Percentiles rank a stretch among this genome's conserved stretches.
Evolutionary conservation across 306 rosid species (phyloP).

Genomic region (Prinsepia uniflora): DNA sequence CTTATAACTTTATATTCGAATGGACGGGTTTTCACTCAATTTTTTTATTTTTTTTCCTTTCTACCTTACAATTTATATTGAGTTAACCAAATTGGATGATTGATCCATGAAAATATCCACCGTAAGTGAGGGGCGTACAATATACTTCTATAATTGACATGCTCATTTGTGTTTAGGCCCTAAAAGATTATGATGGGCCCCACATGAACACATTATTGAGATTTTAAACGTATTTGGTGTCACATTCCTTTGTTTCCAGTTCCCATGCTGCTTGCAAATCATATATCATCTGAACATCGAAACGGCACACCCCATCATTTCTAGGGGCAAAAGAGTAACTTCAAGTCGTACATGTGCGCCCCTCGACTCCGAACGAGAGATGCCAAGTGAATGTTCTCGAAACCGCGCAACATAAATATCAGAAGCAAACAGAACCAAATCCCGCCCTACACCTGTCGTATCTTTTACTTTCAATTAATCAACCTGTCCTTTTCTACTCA

Average conservation of each 20-base stretch:
- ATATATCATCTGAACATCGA: background rate
- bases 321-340: constrained; percentile 4
- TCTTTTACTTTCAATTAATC: background rate
- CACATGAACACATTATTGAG: background rate
- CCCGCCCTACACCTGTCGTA: constrained; percentile 29
- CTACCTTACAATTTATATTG: no score
- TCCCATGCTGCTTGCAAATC: no score
- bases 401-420: background rate
- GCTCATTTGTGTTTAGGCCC: no score
- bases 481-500: background rate
- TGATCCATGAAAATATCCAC: no score
- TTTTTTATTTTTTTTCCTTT: no score
- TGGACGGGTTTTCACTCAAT: no score
- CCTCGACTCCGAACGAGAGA: background rate
- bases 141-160: no score
- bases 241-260: background rate
- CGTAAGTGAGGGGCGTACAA: no score
- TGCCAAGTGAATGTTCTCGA: constrained; percentile 30
- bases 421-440: constrained; percentile 1
- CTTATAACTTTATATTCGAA: no score
- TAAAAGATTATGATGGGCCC: background rate
- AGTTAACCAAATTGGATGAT: no score
- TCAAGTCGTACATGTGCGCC: background rate
- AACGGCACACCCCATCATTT: background rate
- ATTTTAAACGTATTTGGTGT: no score